Evolutionary conservation across 345 rosid species (phyloP), one percentile per base, ranked within the genome.

Genomic region (Syzygium oleosum): DNA sequence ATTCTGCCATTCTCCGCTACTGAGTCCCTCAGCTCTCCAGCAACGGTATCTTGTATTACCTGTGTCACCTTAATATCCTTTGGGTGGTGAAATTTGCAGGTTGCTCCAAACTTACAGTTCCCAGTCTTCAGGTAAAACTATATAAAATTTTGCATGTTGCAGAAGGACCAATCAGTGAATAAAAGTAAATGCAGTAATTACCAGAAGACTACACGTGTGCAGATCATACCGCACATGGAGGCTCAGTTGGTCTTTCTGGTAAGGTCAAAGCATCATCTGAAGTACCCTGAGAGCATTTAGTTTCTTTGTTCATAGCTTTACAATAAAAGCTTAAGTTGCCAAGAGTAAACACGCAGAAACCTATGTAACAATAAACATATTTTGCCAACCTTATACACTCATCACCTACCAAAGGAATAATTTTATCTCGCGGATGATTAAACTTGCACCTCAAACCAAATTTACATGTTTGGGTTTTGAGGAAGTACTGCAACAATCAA

Each of bases 11-110:
- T 87, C 85, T 87, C 90, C 53, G 55, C 52, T 61, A 84, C 87
- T 41, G 89, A 88, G 68, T 87, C 96, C 85, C 86, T 89, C 91
- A 86, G 92, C 90, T 86, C 91, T 46, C 86, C 89, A 80, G 87
- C 88, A 86, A 87, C 92, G 91, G 88, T 91, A 84, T 92, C 96
- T 92, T 92, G 93, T 61, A 87, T 91, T 65, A 90, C 85, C 84
- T 89, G 89, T 86, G 90, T 84, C 88, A 93, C 86, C 86, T 91
- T 94, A 77, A 94, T 88, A 93, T 97, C 99, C 88, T 93, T 96
- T 88, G 99, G 99, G 90, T 97, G 99, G 91, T 97, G 92, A 90
- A 96, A 97, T 90, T 95, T 97, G 96, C 99, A 97, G 63, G 95
- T 92, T 84, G 92, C 87, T 87, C 99, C 99, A 93, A 94, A 97